Percentiles rank a stretch among this genome's conserved stretches.
These are phyloP conservation scores for Telfairia occidentalis DNA, from an alignment of 331 rosid genomes.

Conservation along the genomic window DNA sequence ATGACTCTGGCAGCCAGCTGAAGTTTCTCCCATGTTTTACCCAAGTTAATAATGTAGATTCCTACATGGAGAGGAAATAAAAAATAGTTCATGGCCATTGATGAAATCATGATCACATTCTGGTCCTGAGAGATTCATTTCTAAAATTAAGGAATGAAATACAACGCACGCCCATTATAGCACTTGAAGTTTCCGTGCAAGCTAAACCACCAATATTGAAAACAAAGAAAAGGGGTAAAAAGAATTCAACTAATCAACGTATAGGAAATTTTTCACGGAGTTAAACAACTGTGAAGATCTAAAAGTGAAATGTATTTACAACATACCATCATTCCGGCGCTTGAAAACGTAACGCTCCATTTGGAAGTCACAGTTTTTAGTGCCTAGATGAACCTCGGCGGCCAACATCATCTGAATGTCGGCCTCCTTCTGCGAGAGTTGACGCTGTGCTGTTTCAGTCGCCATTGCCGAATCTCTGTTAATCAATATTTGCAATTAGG, in stretches of 20 bases:
- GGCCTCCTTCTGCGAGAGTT: slow-evolving; percentile 62
- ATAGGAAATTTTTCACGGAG: background rate
- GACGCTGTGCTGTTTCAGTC: slow-evolving; percentile 26
- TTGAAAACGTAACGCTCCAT: slow-evolving; percentile 79
- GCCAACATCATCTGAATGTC: slow-evolving; percentile 84
- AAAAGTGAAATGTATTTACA: background rate
- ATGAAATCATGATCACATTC: background rate
- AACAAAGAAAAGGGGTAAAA: background rate
- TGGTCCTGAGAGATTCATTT: background rate
- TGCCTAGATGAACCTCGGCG: slow-evolving; percentile 70
- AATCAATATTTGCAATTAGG: background rate
- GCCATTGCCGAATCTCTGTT: slow-evolving; percentile 32
- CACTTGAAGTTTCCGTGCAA: background rate
- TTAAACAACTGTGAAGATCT: background rate
- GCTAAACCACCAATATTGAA: background rate
- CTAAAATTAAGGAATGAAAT: too few relatives aligned
- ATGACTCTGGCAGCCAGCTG: slow-evolving; percentile 65
- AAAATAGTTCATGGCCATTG: background rate
- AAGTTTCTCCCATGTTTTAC: slow-evolving; percentile 75
- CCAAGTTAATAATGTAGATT: slow-evolving; percentile 58
- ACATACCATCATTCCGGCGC: slow-evolving; percentile 67
- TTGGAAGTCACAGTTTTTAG: slow-evolving; percentile 77
- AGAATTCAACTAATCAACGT: background rate
- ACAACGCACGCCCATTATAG: background rate
- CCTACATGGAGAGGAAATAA: too few relatives aligned